Conservation (phyloP, 257 asterid species). For the Rubia yunnanensis region DNA sequence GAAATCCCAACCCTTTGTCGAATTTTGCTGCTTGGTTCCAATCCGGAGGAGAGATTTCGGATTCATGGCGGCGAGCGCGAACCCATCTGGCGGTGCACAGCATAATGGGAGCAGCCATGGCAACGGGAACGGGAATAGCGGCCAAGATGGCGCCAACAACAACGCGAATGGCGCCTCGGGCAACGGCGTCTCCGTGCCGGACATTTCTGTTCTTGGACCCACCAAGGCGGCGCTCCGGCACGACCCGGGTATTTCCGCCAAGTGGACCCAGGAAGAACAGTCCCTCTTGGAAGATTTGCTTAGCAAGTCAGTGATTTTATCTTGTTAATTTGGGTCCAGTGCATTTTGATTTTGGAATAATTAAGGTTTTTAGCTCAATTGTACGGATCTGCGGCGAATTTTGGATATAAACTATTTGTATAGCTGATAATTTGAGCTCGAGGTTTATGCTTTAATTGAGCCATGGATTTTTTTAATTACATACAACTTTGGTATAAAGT, state of each 20-base stretch:
- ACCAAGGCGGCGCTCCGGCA: conserved; percentile 57
- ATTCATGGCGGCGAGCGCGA: conserved; percentile 88
- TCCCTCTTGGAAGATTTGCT: conserved; percentile 70
- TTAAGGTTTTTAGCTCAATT: background rate
- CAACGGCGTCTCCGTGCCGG: conserved; percentile 42
- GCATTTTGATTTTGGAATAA: background rate
- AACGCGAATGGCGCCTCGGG: conserved; percentile 36
- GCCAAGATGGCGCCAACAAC: conserved; percentile 27
- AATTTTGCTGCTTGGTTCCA: background rate
- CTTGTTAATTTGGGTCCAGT: background rate
- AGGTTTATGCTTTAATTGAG: background rate
- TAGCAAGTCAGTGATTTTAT: conserved; percentile 37
- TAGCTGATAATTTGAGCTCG: background rate
- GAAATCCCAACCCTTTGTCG: background rate
- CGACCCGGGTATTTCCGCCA: conserved; percentile 64
- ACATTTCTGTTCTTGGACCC: conserved; percentile 52
- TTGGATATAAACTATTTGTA: background rate
- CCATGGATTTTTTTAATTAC: background rate
- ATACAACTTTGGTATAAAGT: background rate
- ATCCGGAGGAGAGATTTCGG: conserved; percentile 1
- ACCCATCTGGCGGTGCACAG: conserved; percentile 34
- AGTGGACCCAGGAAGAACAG: conserved; percentile 79
- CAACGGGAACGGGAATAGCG: conserved; percentile 22
- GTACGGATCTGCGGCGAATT: background rate
- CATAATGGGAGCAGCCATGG: conserved; percentile 17